Evolutionary conservation across 2,329 filamentous ascomycete genomes (phyloP).

Genomic region (Alternaria rosae): DNA sequence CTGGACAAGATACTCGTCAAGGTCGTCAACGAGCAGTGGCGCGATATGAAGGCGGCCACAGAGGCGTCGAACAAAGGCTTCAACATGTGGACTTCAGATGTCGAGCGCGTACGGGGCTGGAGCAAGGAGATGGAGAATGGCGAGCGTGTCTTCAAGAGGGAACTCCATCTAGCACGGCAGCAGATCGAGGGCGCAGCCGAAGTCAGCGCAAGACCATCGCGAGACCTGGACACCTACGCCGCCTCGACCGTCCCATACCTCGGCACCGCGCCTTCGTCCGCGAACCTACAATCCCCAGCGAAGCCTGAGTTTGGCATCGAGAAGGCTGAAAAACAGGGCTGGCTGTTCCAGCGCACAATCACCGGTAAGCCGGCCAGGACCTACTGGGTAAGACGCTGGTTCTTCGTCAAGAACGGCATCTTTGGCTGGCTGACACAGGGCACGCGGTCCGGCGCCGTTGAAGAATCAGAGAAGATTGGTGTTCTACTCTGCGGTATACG

Average conservation of each 20-base stretch:
- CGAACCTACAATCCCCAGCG: conserved; percentile 57
- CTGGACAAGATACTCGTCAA: conserved; percentile 87
- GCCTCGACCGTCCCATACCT: conserved; percentile 89
- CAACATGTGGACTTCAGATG: conserved; percentile 74
- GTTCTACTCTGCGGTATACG: conserved; percentile 93
- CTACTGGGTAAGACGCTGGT: conserved; percentile 92
- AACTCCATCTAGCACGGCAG: conserved; percentile 78
- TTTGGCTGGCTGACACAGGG: conserved; percentile 94
- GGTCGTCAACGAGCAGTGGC: conserved; percentile 86
- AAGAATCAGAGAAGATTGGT: conserved; percentile 95
- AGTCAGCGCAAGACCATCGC: conserved; percentile 75
- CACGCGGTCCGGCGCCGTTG: conserved; percentile 78
- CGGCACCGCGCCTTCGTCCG: conserved; percentile 69
- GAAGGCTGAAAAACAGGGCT: conserved; percentile 85
- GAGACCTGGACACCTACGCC: conserved; percentile 92
- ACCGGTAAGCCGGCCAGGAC: conserved; percentile 89
- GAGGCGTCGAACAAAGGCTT: conserved; percentile 70
- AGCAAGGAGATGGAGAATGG: conserved; percentile 90
- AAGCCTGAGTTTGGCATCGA: conserved; percentile 58
- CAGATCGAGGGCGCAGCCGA: conserved; percentile 83
- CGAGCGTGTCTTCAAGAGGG: conserved; percentile 82
- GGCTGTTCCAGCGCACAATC: conserved; percentile 83
- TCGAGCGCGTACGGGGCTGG: conserved; percentile 93
- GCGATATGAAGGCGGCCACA: conserved; percentile 77
- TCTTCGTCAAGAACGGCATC: conserved; percentile 92